Evolutionary conservation across 257 asterid genomes (phyloP).

Genomic region (Primulina huaijiensis): DNA sequence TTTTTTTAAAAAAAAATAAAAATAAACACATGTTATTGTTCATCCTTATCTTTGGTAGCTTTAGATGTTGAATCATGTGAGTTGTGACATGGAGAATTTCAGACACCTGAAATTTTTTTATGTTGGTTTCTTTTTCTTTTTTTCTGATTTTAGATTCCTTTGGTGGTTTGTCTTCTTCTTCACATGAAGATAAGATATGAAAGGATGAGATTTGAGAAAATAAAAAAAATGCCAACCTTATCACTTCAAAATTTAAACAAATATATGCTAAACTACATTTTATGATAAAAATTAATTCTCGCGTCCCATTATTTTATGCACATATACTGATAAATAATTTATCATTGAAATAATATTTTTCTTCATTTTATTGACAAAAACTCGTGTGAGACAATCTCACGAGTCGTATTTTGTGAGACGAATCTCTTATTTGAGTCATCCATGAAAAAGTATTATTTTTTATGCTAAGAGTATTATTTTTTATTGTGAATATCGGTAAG

Average conservation of each 20-base stretch:
- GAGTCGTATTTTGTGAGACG: no score
- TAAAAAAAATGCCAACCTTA: not conserved
- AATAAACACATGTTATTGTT: not conserved
- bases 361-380: no score
- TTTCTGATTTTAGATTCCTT: constrained; percentile 23
- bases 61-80: constrained; percentile 21
- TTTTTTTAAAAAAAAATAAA: no score
- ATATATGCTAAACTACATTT: no score
- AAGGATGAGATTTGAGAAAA: not conserved
- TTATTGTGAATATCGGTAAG: no score
- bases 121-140: constrained; percentile 20
- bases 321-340: no score
- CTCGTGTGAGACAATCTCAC: no score
- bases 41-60: constrained; percentile 10
- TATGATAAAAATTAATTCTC: no score
- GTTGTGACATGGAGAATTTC: constrained; percentile 27
- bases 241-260: not conserved
- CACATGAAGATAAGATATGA: not conserved
- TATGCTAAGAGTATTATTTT: no score
- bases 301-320: not conserved
- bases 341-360: no score
- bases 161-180: not conserved
- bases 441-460: no score
- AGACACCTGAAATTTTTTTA: constrained; percentile 10
- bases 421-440: no score